Evolutionary conservation across 495 filamentous ascomycete genomes (phyloP), one percentile per base, ranked within the genome.

Genomic region (Trichocladium antarcticum): DNA sequence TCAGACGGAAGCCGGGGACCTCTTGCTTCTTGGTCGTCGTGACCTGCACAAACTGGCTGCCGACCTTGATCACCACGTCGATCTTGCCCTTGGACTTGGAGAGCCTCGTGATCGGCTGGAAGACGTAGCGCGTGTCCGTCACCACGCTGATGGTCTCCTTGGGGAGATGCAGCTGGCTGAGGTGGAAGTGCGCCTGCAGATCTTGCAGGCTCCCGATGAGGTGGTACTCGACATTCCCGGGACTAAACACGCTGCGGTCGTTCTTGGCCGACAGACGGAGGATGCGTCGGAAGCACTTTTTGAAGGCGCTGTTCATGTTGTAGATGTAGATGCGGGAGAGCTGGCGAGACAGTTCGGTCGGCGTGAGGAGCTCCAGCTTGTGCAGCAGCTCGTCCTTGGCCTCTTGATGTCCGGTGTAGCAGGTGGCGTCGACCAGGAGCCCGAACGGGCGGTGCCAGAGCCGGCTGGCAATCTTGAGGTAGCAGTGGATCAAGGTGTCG

Each of bases 361-460:
- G 80, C 28, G 76, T 79, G 10, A 83, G 68, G 19, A 65, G 61
- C 50, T 80, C 75, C 15, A 81, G 57, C 48, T 73, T 78, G 14
- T 68, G 68, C 55, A 79, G 75, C 11, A 83, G 49, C 14, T 74
- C 72, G 54, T 83, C 80, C 36, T 74, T 74, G 11, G 77, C 69
- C 39, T 82, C 79, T 47, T 72, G 77, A 47, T 73, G 67, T n/a
- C 74, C 72, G 51, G 72, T 74, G 52, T 82, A 80, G 62, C 77
- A 82, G 10, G 80, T 83, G 9, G 79, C 78, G 62, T 83, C 80
- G 40, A 83, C 74, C 19, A 83, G 67, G 14, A 83, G 57, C 6
- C 76, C 77, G 51, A 82, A 83, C 1, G 77, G 76, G 29, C 79
- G 76, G 50, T 83, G 75, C 80, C 79, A 82, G 53, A 82, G 67